Conservation (phyloP, 768 basidiomycete genomes). For the Rubroboletus pulcherrimus region DNA sequence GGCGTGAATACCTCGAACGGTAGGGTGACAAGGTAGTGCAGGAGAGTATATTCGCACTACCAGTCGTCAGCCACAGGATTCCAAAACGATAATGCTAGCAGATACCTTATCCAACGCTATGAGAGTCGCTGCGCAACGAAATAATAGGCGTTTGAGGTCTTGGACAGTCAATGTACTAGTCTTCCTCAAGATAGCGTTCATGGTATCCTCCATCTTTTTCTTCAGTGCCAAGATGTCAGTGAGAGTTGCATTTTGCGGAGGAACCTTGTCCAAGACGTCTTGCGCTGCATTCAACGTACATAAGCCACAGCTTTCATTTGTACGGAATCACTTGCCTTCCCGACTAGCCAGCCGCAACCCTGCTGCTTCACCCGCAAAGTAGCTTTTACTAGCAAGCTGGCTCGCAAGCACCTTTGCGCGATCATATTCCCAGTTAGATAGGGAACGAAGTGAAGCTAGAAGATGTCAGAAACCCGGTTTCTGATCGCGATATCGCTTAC, state of each 20-base stretch:
- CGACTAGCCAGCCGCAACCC: conserved; percentile 71
- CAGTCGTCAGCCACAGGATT: conserved; percentile 2
- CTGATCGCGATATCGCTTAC: conserved; percentile 40
- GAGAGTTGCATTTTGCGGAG: conserved; percentile 56
- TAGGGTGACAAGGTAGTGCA: conserved; percentile 82
- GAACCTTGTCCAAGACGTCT: conserved; percentile 56
- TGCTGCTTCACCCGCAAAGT: conserved; percentile 82
- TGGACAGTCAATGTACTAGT: conserved; percentile 70
- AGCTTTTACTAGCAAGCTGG: conserved; percentile 88
- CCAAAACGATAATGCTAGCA: background rate
- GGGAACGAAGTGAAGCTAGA: conserved; percentile 50
- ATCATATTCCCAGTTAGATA: conserved; percentile 71
- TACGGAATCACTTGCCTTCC: conserved; percentile 43
- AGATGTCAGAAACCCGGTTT: background rate
- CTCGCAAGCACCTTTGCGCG: conserved; percentile 76
- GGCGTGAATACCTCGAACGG: conserved; percentile 91
- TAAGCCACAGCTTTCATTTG: background rate
- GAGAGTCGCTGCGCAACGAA: conserved; percentile 80
- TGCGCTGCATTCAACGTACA: conserved; percentile 37
- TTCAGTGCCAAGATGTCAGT: conserved; percentile 66
- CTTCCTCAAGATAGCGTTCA: conserved; percentile 67
- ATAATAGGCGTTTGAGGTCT: conserved; percentile 80
- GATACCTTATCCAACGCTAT: conserved; percentile 63
- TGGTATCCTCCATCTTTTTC: conserved; percentile 59
- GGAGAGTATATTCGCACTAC: conserved; percentile 79